Base-by-base conservation (phyloP, 768 basidiomycete genomes). In the Chalciporus sphaerocephalus region DNA sequence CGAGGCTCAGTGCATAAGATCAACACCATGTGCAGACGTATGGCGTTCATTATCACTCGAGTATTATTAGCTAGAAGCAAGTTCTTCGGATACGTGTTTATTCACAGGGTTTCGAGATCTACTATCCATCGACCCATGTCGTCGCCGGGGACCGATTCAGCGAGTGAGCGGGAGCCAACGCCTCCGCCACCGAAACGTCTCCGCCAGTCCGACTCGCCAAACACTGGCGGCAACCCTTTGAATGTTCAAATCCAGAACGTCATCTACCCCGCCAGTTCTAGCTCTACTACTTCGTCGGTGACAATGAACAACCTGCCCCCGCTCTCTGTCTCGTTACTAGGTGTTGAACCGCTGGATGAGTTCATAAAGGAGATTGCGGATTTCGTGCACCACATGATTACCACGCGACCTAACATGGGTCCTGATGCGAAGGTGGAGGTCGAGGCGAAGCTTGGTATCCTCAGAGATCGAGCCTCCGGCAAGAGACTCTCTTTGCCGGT, bases 321-420 rank as follows among this genome's bases (percentile, higher is more conserved):
- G 4, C 76, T 88, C 32, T 85, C 85, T 2, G 72, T 84, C 33
- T 89, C 86, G 13, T 90, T 94, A 52, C 79, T 96, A 22, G 87
- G 87, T 42, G 83, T 92, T 40, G 92, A 94, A 60, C 92, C 92
- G 2, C 70, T 91, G 23, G 93, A 96, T 65, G 93, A 95, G 60
- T 93, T 96, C 61, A 92, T 92, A 62, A 81, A 81, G 61, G 88
- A 92, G 61, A 76, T 96, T 45, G 92, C 90, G 28, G 90, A 95
- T 68, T 96, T 91, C 66, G 72, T 94, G 30, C 81, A 82, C 66
- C 82, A 84, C 58, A 81, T 76, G 71, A 80, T 90, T 55, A 57
- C 61, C 43, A 80, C 71, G 5, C 75, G 77, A 18, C 76, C 80
- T 16, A 74, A 80, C 52, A 59, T 76, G 41, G 79, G 80, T 25